These are phyloP conservation scores for Talaromyces borbonicus DNA, from an alignment of 495 filamentous ascomycete genomes.

Conservation along the genomic window DNA sequence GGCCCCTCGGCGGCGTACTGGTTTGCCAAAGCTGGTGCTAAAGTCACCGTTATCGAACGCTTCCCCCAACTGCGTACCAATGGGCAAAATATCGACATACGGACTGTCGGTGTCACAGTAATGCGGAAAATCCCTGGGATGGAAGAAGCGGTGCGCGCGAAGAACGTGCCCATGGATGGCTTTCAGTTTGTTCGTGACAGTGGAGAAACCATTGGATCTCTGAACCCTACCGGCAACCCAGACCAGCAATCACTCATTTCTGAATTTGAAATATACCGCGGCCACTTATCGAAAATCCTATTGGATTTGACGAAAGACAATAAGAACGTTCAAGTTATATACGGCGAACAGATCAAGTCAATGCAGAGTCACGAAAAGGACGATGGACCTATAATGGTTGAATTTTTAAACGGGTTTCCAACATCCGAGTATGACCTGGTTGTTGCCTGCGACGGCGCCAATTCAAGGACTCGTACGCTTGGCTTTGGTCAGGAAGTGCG, in stretches of 20 bases:
- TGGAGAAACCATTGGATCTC: slow-evolving; percentile 26
- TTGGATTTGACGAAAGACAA: slow-evolving; percentile 33
- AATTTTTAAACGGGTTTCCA: slow-evolving; percentile 25
- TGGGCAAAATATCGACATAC: slow-evolving; percentile 47
- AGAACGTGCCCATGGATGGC: slow-evolving; percentile 30
- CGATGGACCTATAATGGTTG: slow-evolving; percentile 23
- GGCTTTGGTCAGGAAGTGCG: slow-evolving; percentile 29
- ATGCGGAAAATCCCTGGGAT: slow-evolving; percentile 43
- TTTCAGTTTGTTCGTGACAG: slow-evolving; percentile 29
- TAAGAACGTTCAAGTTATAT: slow-evolving; percentile 33
- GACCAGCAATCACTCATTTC: slow-evolving; percentile 36
- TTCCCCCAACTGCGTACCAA: slow-evolving; percentile 28
- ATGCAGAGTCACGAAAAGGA: slow-evolving; percentile 15
- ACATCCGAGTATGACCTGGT: slow-evolving; percentile 36
- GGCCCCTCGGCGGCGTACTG: slow-evolving; percentile 42
- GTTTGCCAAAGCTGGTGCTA: slow-evolving; percentile 37
- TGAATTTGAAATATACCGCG: slow-evolving; percentile 49
- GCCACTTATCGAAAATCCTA: slow-evolving; percentile 38
- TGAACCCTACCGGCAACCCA: slow-evolving; percentile 31
- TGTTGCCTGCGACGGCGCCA: slow-evolving; percentile 38
- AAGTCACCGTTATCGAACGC: slow-evolving; percentile 45
- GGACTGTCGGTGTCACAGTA: slow-evolving; percentile 34
- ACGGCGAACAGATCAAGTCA: slow-evolving; percentile 27
- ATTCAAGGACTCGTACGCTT: slow-evolving; percentile 37
- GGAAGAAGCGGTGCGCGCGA: slow-evolving; percentile 31